Conservation (phyloP, 2,329 filamentous ascomycete genomes). For the Leptographium galeiforme region DNA sequence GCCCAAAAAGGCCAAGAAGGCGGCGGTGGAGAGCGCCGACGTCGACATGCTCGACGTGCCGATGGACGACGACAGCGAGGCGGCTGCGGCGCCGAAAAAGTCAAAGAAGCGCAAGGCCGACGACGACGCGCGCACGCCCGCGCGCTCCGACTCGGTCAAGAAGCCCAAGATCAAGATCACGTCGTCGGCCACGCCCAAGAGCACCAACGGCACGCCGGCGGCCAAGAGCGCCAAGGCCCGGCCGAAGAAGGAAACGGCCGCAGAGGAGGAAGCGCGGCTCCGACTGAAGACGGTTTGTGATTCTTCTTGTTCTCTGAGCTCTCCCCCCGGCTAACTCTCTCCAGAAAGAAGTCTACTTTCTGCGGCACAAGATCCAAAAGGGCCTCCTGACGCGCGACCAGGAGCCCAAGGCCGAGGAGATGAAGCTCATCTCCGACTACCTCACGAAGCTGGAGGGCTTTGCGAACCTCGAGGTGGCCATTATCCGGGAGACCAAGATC, state of each 20-base stretch:
- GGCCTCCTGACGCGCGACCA: conserved; percentile 78
- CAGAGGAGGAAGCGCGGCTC: conserved; percentile 48
- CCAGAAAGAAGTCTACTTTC: conserved; percentile 72
- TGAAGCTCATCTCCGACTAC: conserved; percentile 65
- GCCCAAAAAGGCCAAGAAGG: conserved; percentile 33
- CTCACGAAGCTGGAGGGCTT: conserved; percentile 68
- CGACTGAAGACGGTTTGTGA: conserved; percentile 44
- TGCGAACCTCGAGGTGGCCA: conserved; percentile 70
- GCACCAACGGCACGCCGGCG: conserved; percentile 33
- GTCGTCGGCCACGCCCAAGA: conserved; percentile 35
- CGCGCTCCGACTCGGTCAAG: conserved; percentile 46
- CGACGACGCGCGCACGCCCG: conserved; percentile 35
- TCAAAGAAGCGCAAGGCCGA: conserved; percentile 78
- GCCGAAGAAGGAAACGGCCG: conserved; percentile 28
- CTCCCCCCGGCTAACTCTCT: conserved; percentile 3
- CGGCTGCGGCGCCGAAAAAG: conserved; percentile 33
- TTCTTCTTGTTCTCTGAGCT: background rate
- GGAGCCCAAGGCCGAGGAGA: conserved; percentile 74
- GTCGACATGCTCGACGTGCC: conserved; percentile 44
- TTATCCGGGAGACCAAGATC: conserved; percentile 88
- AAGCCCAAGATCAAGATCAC: conserved; percentile 56
- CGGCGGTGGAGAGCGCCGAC: conserved; percentile 39
- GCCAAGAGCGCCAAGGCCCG: conserved; percentile 28
- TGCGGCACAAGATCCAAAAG: conserved; percentile 89
- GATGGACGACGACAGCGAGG: conserved; percentile 35